phyloP scores from a whole-genome alignment of 192 early-diverging fungal species.

The Haplosporangium gracile region DNA sequence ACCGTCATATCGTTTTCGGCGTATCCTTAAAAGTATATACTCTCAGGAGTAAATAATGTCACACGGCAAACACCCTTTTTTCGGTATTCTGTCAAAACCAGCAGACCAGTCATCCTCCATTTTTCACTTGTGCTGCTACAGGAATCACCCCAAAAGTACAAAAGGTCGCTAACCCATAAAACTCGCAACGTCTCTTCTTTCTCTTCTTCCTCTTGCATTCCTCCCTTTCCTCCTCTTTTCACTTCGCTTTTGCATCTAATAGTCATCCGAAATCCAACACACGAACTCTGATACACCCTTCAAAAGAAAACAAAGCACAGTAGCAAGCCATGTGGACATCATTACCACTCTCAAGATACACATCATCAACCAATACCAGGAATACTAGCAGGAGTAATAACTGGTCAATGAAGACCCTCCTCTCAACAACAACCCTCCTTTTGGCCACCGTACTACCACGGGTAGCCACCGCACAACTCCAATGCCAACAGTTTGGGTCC shows the following conservation, averaged over 20 bases:
- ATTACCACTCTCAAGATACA: not conserved
- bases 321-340: not conserved
- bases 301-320: too few relatives aligned
- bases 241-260: not conserved
- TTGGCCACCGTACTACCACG: not conserved
- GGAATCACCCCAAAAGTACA: too few relatives aligned
- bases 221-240: not conserved
- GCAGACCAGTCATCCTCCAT: not conserved
- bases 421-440: not conserved
- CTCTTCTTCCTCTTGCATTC: not conserved
- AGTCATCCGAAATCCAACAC: not conserved
- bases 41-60: not conserved
- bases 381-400: not conserved
- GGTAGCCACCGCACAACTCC: conserved; percentile 13
- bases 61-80: not conserved
- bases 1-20: not conserved
- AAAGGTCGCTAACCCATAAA: too few relatives aligned
- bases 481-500: conserved; percentile 21
- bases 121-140: not conserved
- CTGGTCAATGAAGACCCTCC: not conserved
- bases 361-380: not conserved
- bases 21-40: not conserved
- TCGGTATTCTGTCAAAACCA: not conserved
- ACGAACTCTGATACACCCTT: not conserved
- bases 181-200: not conserved